Evolutionary conservation across 2,329 filamentous ascomycete species (phyloP).

Genomic region (Dryadomyces sulphureus): DNA sequence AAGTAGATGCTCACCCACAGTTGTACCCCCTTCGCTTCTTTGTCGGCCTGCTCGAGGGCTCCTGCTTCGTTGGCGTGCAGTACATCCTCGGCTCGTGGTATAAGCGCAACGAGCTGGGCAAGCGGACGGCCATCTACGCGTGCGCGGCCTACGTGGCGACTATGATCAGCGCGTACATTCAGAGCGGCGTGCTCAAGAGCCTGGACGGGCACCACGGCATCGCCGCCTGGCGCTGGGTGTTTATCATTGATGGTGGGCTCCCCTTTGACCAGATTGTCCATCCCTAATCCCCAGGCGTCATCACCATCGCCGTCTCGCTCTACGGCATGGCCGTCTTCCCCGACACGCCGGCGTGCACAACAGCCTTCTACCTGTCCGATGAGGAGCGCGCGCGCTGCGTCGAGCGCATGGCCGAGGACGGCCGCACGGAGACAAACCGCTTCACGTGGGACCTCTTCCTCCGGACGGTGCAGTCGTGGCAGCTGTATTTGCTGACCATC

Average conservation of each 20-base stretch:
- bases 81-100: constrained; percentile 40
- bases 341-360: constrained; percentile 24
- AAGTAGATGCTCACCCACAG: not conserved
- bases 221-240: constrained; percentile 39
- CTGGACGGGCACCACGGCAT: constrained; percentile 28
- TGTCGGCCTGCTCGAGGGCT: constrained; percentile 37
- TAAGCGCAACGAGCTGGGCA: constrained; percentile 39
- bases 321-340: constrained; percentile 35
- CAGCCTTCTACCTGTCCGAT: constrained; percentile 20
- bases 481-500: constrained; percentile 15
- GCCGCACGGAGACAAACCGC: constrained; percentile 11
- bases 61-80: constrained; percentile 37
- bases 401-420: constrained; percentile 16
- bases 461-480: constrained; percentile 13
- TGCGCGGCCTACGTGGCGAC: constrained; percentile 37
- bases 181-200: constrained; percentile 24
- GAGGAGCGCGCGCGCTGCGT: constrained; percentile 25
- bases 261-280: too few species aligned
- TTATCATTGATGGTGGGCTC: too few species aligned
- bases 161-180: constrained; percentile 18
- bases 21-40: constrained; percentile 37
- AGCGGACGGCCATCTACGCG: constrained; percentile 47
- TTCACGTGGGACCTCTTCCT: constrained; percentile 14
- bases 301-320: constrained; percentile 34
- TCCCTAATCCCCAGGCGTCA: constrained; percentile 16